These are phyloP conservation scores for apple (Malus domestica) DNA, from an alignment of 306 rosid species.

Conservation along the genomic window DNA sequence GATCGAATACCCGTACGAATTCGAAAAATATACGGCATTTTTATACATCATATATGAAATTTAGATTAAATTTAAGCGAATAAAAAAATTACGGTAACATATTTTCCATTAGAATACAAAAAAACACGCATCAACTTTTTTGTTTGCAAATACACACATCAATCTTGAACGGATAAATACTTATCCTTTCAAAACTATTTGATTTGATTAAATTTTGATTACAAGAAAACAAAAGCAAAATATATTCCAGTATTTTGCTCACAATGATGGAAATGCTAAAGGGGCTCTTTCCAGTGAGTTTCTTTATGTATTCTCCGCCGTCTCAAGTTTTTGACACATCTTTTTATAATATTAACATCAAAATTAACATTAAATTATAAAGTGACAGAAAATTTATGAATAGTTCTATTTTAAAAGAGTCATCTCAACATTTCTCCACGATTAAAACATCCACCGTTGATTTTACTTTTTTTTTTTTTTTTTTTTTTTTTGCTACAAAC, in stretches of 20 bases:
- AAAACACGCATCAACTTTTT: neutral
- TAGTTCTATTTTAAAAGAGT: too few relatives aligned
- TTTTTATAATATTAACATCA: too few relatives aligned
- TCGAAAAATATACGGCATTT: too few relatives aligned
- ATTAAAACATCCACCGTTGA: neutral
- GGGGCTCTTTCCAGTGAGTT: too few relatives aligned
- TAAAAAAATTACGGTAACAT: neutral
- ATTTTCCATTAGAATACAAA: neutral
- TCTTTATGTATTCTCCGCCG: fast-evolving
- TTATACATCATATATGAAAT: neutral
- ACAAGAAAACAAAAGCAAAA: neutral
- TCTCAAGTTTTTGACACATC: too few relatives aligned
- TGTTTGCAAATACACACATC: neutral
- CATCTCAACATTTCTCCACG: too few relatives aligned
- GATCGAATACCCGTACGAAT: too few relatives aligned
- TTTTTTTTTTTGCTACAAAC: neutral
- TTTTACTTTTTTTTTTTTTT: neutral
- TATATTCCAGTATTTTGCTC: neutral
- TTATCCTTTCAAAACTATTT: neutral
- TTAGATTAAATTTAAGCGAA: neutral
- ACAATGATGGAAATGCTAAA: too few relatives aligned
- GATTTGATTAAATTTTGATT: neutral
- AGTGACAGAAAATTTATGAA: too few relatives aligned
- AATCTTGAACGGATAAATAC: neutral
- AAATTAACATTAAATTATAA: too few relatives aligned